Base-by-base conservation (phyloP, 2,329 filamentous ascomycete species). In the Alternaria sp. region DNA sequence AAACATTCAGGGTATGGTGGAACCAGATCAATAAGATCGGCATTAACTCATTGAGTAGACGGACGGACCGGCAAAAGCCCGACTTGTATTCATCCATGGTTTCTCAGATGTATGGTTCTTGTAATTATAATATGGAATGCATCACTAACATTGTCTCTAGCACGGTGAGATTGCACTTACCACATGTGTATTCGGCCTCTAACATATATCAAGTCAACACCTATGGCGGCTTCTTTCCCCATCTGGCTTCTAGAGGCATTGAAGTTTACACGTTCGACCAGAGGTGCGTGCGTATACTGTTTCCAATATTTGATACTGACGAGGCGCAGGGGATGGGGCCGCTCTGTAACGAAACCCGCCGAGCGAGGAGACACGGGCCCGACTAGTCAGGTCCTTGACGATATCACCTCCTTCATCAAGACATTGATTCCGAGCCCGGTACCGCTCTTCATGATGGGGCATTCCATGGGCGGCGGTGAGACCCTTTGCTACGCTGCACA, bases 401-500 rank as follows among this genome's bases (percentile, higher is more conserved):
- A 97, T 77, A 88, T 97, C 55, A 91, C 88, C 11, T 88, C 89
- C 43, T 92, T 97, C 76, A 83, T 95, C 66, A 83, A 83, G 60
- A 81, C 82, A 32, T 85, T 90, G 63, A 80, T 89, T 5, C 84
- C 84, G 9, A 75, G 79, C 41, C 67, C 76, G 9, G 62, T 79
- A 3, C 92, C 93, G 0, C 74, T 96, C 16, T 97, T 97, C 79
- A 84, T 97, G 20, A 88, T 95, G 82, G 94, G 94, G 54, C 93
- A 97, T 79, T 93, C 90, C 22, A 97, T 97, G 92, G 94, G 94
- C 66, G 94, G 94, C 60, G 92, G 88, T 24, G 86, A 96, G 78
- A 86, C 89, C 6, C 81, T 96, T 8, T 88, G 87, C 43, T 89
- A 87, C 68, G 81, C 80, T 61, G 78, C 79, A 30, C 73, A 73